Evolutionary conservation across 179 eudicot species (phyloP), one percentile per base, ranked within the genome.

Genomic region (Pouteria campechiana): DNA sequence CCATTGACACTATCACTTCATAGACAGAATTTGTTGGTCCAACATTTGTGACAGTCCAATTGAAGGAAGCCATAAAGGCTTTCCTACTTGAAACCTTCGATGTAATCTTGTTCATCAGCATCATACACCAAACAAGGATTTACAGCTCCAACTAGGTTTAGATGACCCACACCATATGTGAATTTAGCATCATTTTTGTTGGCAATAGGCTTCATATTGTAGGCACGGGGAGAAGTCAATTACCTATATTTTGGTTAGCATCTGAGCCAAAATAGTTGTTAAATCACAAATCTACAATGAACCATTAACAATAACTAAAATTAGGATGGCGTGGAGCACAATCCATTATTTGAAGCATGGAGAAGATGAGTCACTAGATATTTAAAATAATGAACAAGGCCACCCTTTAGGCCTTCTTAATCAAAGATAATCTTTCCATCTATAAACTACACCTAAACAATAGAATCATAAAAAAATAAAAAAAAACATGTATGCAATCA

Each of bases 111-210:
- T 33, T 50, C 73, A 3, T 37, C 57, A 0, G 61, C 46, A 15
- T 69, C 72, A 29, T 74, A 74, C 17, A 74, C 65, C 22, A 74
- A 47, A 14, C 80, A 73, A 5, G 76, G 80, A 11, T 50, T 27
- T 10, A 17, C 57, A 2, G 70, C 76, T 33, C 59, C 58, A 17
- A 41, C 1, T 0, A 73, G 76, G 32, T 74, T 29, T 7, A 69
- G 53, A 9, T 74, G 73, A 32, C 80, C 76, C 1, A 70, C 33
- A 9, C 80, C 76, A 23, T 69, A 74, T 16, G 76, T 67, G 18
- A 65, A 55, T 17, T 69, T 76, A 0, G 48, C 64, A 6, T 62
- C 76, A 0, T 7, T 0, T 37, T 59, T 65, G 12, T n/a, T 20
- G 0, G 17, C 23, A 2, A 29, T 27, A 28, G n/a, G n/a, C n/a